Conservation (phyloP, 495 filamentous ascomycete genomes). For the Podospora fimiseda region DNA sequence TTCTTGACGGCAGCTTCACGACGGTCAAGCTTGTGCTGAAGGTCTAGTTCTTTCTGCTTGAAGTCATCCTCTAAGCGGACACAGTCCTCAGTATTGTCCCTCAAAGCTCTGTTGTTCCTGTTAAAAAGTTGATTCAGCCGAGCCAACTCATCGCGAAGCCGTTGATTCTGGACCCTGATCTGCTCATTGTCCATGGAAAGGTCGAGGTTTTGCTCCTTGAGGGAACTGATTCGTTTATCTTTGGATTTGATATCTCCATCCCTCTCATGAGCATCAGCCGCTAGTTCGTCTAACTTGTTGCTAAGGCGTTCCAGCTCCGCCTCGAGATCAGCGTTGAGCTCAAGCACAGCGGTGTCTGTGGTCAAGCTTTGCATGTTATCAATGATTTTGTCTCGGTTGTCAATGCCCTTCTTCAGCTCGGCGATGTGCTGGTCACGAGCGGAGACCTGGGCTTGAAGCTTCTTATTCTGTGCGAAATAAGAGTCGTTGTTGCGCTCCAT, state of each 20-base stretch:
- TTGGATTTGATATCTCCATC: slow-evolving; percentile 22
- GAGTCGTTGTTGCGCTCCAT: slow-evolving; percentile 42
- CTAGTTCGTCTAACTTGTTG: slow-evolving; percentile 25
- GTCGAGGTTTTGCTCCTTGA: slow-evolving; percentile 33
- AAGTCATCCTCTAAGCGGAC: slow-evolving; percentile 27
- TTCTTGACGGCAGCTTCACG: slow-evolving; percentile 30
- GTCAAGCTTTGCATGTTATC: slow-evolving; percentile 28
- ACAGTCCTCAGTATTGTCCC: slow-evolving; percentile 25
- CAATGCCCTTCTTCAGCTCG: slow-evolving; percentile 31
- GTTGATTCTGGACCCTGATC: slow-evolving; percentile 26
- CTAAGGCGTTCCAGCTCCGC: slow-evolving; percentile 30
- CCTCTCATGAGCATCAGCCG: slow-evolving; percentile 17
- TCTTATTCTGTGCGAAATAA: slow-evolving; percentile 42
- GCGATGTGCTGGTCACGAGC: slow-evolving; percentile 30
- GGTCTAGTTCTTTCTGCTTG: slow-evolving; percentile 27
- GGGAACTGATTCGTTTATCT: slow-evolving; percentile 20
- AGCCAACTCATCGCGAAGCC: slow-evolving; percentile 21
- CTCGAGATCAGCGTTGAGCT: slow-evolving; percentile 31
- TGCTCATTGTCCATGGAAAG: slow-evolving; percentile 28
- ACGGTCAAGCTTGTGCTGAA: slow-evolving; percentile 29
- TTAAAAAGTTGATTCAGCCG: slow-evolving; percentile 26
- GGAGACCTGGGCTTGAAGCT: slow-evolving; percentile 36
- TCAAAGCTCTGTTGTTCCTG: slow-evolving; percentile 22
- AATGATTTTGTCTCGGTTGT: slow-evolving; percentile 27
- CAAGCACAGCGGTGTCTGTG: slow-evolving; percentile 26